These are phyloP conservation scores for Lactarius pseudohatsudake DNA, from an alignment of 768 basidiomycete species.

Conservation along the genomic window DNA sequence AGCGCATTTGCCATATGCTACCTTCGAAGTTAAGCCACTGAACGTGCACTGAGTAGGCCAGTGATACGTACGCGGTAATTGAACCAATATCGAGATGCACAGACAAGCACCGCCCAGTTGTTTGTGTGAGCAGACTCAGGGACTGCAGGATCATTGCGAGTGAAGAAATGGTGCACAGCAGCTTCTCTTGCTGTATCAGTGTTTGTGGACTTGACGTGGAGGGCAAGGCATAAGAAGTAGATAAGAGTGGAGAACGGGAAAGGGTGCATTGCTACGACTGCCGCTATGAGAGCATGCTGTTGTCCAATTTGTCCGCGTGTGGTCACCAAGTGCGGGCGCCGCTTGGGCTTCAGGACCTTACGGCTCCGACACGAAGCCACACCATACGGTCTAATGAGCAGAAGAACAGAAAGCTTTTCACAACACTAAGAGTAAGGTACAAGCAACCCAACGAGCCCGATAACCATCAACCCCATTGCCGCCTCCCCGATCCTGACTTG, in stretches of 20 bases:
- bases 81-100: conserved; percentile 95
- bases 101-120: conserved; percentile 98
- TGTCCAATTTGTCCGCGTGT: not conserved
- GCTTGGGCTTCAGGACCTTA: not conserved
- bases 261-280: conserved; percentile 5
- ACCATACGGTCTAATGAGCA: not conserved
- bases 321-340: not conserved
- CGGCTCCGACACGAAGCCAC: not conserved
- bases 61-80: conserved; percentile 81
- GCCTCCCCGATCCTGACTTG: conserved; percentile 18
- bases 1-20: conserved; percentile 99
- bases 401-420: not conserved
- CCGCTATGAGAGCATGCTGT: conserved; percentile 9
- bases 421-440: not conserved
- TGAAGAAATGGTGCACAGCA: conserved; percentile 18
- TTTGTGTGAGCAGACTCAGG: conserved; percentile 67
- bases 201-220: not conserved
- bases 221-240: conserved; percentile 5
- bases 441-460: not conserved
- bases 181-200: not conserved
- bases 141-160: conserved; percentile 11
- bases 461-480: conserved; percentile 10
- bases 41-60: not conserved
- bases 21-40: not conserved
- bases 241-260: not conserved